These are phyloP conservation scores for Hysterium pulicare DNA, from an alignment of 2,329 filamentous ascomycete species.

Conservation along the genomic window DNA sequence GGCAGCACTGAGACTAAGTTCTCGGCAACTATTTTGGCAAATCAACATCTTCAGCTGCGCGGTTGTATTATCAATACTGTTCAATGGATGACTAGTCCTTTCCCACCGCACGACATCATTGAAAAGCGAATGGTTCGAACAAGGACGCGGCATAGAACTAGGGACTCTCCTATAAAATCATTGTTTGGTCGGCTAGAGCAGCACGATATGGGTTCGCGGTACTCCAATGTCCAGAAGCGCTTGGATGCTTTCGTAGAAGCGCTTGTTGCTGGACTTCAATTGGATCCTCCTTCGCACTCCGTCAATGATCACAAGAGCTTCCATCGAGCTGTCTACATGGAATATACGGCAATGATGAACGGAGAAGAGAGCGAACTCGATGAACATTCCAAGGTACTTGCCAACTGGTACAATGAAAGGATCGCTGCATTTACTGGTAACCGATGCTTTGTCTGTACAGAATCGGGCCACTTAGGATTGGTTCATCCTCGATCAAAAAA, in stretches of 20 bases:
- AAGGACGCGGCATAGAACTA: too few relatives aligned
- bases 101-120: too few relatives aligned
- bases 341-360: too few relatives aligned
- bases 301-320: background rate
- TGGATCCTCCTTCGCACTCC: background rate
- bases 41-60: background rate
- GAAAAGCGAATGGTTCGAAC: too few relatives aligned
- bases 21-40: background rate
- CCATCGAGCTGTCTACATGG: background rate
- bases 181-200: background rate
- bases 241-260: background rate
- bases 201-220: background rate
- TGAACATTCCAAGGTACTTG: background rate
- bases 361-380: too few relatives aligned
- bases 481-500: background rate
- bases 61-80: background rate
- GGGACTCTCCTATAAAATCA: background rate
- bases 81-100: too few relatives aligned
- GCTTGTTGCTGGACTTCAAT: background rate
- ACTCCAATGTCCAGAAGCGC: background rate
- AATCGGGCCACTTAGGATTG: background rate
- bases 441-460: background rate
- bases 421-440: background rate
- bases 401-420: background rate
- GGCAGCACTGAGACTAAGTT: background rate